Evolutionary conservation across 768 basidiomycete genomes (phyloP).

Genomic region (Trametes maxima): DNA sequence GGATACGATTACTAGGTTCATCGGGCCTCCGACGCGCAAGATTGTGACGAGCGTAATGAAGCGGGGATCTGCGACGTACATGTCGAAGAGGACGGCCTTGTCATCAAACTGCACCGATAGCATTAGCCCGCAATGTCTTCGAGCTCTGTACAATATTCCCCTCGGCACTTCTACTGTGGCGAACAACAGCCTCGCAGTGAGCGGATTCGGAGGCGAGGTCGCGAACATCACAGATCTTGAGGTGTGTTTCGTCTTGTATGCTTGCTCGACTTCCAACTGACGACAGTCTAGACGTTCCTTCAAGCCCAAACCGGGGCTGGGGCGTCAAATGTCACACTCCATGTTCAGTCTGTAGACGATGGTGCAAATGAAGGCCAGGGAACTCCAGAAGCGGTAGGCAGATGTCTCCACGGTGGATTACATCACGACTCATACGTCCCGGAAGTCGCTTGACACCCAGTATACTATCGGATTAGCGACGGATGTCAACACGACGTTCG

Average conservation of each 20-base stretch:
- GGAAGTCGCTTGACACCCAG: conserved; percentile 39
- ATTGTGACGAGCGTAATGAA: neutral
- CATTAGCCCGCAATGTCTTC: conserved; percentile 33
- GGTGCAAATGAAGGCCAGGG: conserved; percentile 41
- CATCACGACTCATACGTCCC: conserved; percentile 42
- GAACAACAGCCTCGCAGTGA: conserved; percentile 34
- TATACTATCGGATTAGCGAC: conserved; percentile 39
- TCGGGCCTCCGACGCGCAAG: conserved; percentile 11
- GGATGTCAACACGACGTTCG: conserved; percentile 36
- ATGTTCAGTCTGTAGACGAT: conserved; percentile 32
- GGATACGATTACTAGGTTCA: conserved; percentile 6
- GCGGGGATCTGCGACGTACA: neutral
- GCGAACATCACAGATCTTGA: conserved; percentile 33
- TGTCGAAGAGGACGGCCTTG: neutral
- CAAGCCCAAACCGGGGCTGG: conserved; percentile 28
- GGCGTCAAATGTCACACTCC: conserved; percentile 20
- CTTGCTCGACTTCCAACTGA: conserved; percentile 27
- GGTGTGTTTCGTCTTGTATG: conserved; percentile 16
- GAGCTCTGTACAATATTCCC: conserved; percentile 39
- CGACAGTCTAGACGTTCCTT: conserved; percentile 29
- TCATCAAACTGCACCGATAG: conserved; percentile 24
- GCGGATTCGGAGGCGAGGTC: conserved; percentile 36
- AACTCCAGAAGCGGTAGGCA: conserved; percentile 28
- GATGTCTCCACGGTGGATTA: neutral
- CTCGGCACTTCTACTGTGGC: conserved; percentile 32